Conservation (phyloP, 768 basidiomycete species). For the Naganishia kalamii region DNA sequence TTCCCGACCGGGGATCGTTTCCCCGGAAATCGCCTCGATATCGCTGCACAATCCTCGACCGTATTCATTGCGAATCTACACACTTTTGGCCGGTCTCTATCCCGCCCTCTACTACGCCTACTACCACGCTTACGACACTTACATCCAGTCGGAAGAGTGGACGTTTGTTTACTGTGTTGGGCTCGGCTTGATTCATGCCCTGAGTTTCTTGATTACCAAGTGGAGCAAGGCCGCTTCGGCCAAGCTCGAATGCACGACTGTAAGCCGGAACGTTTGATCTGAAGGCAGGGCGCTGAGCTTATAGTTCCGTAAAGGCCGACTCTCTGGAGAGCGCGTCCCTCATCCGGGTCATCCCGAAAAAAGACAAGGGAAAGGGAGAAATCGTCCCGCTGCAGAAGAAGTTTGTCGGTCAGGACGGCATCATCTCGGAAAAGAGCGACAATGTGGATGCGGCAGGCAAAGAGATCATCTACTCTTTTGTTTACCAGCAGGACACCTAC, state of each 20-base stretch:
- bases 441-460: slow-evolving; percentile 49
- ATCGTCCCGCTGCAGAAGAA: slow-evolving; percentile 72
- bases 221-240: slow-evolving; percentile 79
- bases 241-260: slow-evolving; percentile 66
- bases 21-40: slow-evolving; percentile 45
- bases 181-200: slow-evolving; percentile 77
- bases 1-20: slow-evolving; percentile 32
- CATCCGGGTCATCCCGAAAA: slow-evolving; percentile 70
- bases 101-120: slow-evolving; percentile 65
- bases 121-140: slow-evolving; percentile 80
- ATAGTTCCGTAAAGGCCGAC: slow-evolving; percentile 45
- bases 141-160: slow-evolving; percentile 93
- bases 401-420: slow-evolving; percentile 26
- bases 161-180: slow-evolving; percentile 86
- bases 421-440: neutral
- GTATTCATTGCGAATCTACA: slow-evolving; percentile 42
- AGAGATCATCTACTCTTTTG: slow-evolving; percentile 67
- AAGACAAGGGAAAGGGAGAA: slow-evolving; percentile 79
- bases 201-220: slow-evolving; percentile 82
- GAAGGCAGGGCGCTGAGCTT: neutral
- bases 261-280: neutral
- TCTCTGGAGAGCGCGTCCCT: slow-evolving; percentile 68
- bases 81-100: slow-evolving; percentile 46
- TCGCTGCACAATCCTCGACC: slow-evolving; percentile 48
- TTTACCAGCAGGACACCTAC: slow-evolving; percentile 91